Percentiles rank a stretch among this genome's conserved stretches.
phyloP scores from a whole-genome alignment of 2,329 filamentous ascomycete genomes.

The Ophiostoma novo-ulmi region DNA sequence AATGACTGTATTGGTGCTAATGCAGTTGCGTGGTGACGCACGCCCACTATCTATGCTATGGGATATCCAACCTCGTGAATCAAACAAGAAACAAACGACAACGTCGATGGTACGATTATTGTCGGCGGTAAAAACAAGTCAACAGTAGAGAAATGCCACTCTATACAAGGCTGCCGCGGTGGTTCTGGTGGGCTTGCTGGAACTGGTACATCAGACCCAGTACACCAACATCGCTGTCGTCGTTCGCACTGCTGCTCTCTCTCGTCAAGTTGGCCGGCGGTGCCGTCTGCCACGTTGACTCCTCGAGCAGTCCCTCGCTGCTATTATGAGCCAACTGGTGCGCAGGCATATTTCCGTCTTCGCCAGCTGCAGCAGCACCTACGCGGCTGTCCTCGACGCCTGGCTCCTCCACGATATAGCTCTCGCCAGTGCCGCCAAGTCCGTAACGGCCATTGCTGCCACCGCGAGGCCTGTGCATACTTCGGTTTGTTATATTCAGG shows the following conservation, averaged over 20 bases:
- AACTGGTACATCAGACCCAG: slow-evolving; percentile 56
- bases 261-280: slow-evolving; percentile 48
- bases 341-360: slow-evolving; percentile 29
- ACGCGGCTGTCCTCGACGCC: slow-evolving; percentile 36
- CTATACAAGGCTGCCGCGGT: slow-evolving; percentile 31
- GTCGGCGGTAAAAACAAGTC: not conserved
- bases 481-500: slow-evolving; percentile 34
- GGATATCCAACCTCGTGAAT: not conserved
- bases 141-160: not conserved
- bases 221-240: slow-evolving; percentile 50
- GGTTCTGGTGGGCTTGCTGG: slow-evolving; percentile 51
- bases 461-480: slow-evolving; percentile 44
- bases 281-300: slow-evolving; percentile 56
- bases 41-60: not conserved
- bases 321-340: slow-evolving; percentile 19
- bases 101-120: not conserved
- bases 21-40: not conserved
- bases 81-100: not conserved
- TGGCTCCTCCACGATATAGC: slow-evolving; percentile 53
- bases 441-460: slow-evolving; percentile 32
- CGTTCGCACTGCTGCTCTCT: slow-evolving; percentile 46
- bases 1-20: not conserved
- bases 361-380: slow-evolving; percentile 32
- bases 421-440: slow-evolving; percentile 44
- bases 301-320: slow-evolving; percentile 50